These are phyloP conservation scores for Fraxinus velutina DNA, from an alignment of 305 asterid genomes.

Conservation along the genomic window DNA sequence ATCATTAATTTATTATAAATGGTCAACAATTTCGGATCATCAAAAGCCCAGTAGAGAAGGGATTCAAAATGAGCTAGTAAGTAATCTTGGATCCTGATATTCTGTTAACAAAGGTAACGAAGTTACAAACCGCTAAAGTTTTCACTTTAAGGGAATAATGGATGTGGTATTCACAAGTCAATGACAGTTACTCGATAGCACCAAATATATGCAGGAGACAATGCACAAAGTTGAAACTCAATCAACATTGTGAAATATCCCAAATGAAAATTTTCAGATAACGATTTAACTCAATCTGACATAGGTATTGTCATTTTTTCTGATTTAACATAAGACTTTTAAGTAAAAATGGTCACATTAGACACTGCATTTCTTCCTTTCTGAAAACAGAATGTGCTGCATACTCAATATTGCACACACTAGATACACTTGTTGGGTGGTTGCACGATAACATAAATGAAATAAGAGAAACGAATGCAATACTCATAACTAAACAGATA, in stretches of 20 bases:
- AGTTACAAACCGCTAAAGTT: background rate
- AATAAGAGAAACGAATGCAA: background rate
- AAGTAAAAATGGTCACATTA: constrained; percentile 1
- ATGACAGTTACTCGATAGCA: background rate
- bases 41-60: background rate
- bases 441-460: background rate
- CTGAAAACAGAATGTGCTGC: background rate
- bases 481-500: background rate
- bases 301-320: background rate
- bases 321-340: background rate
- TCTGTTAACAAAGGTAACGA: background rate
- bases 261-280: background rate
- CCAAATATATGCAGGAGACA: background rate
- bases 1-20: background rate
- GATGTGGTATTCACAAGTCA: constrained; percentile 2
- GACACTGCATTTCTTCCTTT: constrained; percentile 12
- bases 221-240: background rate
- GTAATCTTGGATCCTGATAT: background rate
- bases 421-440: background rate
- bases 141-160: background rate
- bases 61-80: background rate
- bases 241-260: background rate
- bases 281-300: background rate
- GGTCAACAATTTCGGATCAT: background rate
- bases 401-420: background rate